A percentile compares a stretch with the other conserved stretches of the same genome.
Evolutionary conservation across 2,329 filamentous ascomycete genomes (phyloP).

Genomic region (Graphilbum fragrans): DNA sequence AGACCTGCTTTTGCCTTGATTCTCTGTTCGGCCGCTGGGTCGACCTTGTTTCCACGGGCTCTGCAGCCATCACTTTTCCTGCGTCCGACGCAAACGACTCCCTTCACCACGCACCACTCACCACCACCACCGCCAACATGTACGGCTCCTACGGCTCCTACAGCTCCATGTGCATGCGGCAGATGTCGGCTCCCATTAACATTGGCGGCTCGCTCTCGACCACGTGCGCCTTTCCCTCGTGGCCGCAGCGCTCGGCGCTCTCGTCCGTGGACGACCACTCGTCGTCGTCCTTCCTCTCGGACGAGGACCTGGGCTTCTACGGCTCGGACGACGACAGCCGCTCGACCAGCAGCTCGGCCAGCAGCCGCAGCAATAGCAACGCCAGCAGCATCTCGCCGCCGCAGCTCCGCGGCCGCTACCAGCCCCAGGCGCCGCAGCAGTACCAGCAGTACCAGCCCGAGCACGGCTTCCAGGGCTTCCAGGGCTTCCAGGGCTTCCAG

Average conservation of each 20-base stretch:
- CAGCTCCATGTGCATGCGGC: constrained; percentile 31
- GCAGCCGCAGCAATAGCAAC: constrained; percentile 30
- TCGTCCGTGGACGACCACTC: constrained; percentile 27
- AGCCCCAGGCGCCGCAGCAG: background rate
- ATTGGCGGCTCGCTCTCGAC: constrained; percentile 26
- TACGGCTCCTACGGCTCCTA: constrained; percentile 37
- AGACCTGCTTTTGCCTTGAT: no score
- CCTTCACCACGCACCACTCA: background rate
- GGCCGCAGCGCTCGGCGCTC: constrained; percentile 43
- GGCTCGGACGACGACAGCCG: constrained; percentile 38
- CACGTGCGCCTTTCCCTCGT: constrained; percentile 43
- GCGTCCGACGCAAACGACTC: background rate
- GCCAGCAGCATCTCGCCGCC: constrained; percentile 28
- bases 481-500: no score
- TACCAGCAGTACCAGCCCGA: constrained; percentile 10
- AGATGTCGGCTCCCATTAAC: constrained; percentile 30
- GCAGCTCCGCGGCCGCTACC: constrained; percentile 11
- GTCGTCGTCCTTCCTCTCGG: constrained; percentile 45
- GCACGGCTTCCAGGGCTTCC: constrained; percentile 11
- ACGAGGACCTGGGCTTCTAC: constrained; percentile 49
- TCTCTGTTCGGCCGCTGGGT: no score
- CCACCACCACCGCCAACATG: constrained; percentile 23
- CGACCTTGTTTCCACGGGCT: no score
- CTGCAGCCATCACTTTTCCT: background rate
- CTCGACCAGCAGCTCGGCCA: constrained; percentile 28